Conservation (phyloP, 2,329 filamentous ascomycete species). For the Fusarium buxicola region DNA sequence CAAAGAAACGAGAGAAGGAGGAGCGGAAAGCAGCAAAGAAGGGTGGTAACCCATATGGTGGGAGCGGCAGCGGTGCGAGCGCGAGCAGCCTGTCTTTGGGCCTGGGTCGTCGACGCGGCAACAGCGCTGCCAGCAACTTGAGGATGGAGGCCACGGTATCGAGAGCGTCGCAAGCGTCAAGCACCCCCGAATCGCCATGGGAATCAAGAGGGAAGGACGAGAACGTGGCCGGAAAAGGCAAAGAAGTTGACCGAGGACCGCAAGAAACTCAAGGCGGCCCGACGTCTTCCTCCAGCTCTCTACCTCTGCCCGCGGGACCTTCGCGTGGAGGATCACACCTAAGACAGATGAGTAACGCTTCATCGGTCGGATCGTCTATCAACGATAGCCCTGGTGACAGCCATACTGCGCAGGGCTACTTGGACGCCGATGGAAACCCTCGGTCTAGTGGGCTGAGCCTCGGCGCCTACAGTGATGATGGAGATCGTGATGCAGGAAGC, state of each 20-base stretch:
- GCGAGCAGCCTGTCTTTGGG: conserved; percentile 74
- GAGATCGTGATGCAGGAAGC: conserved; percentile 63
- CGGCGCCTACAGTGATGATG: conserved; percentile 59
- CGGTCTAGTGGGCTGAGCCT: conserved; percentile 67
- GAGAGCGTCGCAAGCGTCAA: conserved; percentile 52
- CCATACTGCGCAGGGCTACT: conserved; percentile 53
- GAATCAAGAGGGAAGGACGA: conserved; percentile 49
- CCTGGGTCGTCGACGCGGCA: conserved; percentile 68
- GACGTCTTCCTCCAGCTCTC: conserved; percentile 52
- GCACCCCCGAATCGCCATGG: conserved; percentile 37
- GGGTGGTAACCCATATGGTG: conserved; percentile 52
- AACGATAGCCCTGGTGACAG: conserved; percentile 73
- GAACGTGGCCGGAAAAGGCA: conserved; percentile 68
- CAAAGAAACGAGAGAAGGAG: conserved; percentile 87
- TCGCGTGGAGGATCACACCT: conserved; percentile 76
- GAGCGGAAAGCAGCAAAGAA: conserved; percentile 83
- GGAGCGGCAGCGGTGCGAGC: conserved; percentile 59
- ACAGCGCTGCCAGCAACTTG: conserved; percentile 70
- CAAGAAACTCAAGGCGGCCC: conserved; percentile 43
- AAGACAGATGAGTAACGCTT: conserved; percentile 87
- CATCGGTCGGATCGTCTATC: conserved; percentile 82
- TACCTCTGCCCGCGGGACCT: conserved; percentile 62
- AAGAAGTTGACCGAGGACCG: conserved; percentile 70
- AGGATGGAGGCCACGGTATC: conserved; percentile 66
- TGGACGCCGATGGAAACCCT: conserved; percentile 56